Base-by-base conservation (phyloP, 495 filamentous ascomycete genomes). In the Penicillium ochrochloron region DNA sequence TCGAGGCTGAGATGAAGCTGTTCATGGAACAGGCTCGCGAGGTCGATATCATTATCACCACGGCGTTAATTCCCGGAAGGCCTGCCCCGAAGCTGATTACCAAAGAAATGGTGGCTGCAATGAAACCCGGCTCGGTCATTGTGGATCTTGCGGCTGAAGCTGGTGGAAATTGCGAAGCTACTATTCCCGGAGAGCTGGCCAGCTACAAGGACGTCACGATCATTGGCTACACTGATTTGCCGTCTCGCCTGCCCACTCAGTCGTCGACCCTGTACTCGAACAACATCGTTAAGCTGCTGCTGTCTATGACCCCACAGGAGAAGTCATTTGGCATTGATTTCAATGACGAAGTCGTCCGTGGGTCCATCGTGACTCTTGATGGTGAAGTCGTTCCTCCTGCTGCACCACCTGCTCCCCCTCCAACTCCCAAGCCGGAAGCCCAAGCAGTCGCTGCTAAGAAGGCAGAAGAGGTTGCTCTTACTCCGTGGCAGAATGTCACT, bases 11-110 rank as follows among this genome's bases (percentile, higher is more conserved):
- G 70, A 93, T 92, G 91, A 92, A 89, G 73, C 81, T 94, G 29
- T 94, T 94, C 69, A 86, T 89, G 69, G 88, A 93, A 67, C 91
- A 93, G 70, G 89, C 88, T 60, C 84, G 83, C 17, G 91, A 94
- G 46, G 90, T 93, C n/a, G 91, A 94, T 71, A 94, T 94, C 58
- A 87, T 94, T 51, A 89, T 94, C 75, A 93, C 91, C 3, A 94
- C 91, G 1, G 91, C 91, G 25, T 75, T 93, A 56, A 94, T 94
- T 69, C 91, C 91, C 0, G 91, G 91, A 58, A 85, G 80, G 65
- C 88, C 86, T 37, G 90, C 91, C 0, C 91, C 91, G 0, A 92
- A 87, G 65, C 78, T 94, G 37, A 92, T 94, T 67, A 92, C 88
- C 27, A 86, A 87, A 70, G 80, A 89, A 73, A 93, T 92, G 89